Evolutionary conservation across 352 stramenopile species (phyloP).

Genomic region (Pythium scleroteichum): DNA sequence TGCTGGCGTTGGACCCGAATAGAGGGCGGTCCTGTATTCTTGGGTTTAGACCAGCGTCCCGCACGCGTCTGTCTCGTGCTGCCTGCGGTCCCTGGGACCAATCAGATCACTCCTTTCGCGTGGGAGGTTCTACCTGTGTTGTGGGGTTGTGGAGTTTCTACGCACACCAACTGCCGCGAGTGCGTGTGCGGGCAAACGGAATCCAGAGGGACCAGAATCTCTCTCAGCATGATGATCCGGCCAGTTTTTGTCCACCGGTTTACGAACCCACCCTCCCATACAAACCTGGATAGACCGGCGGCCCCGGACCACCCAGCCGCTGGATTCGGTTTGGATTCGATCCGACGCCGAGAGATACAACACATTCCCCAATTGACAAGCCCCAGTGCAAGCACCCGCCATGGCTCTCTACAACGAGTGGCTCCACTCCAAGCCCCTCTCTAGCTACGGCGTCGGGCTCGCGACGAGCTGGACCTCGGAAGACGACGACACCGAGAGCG

Average conservation of each 20-base stretch:
- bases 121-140: conserved; percentile 22
- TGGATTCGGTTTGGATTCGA: conserved; percentile 13
- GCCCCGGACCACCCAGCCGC: conserved; percentile 7
- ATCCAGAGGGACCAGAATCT: conserved; percentile 17
- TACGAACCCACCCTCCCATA: conserved; percentile 11
- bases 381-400: conserved; percentile 6
- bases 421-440: conserved; percentile 3
- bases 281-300: conserved; percentile 11
- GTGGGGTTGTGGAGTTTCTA: conserved; percentile 12
- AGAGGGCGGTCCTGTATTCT: not conserved
- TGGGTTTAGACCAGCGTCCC: not conserved
- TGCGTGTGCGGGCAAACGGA: conserved; percentile 15
- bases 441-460: conserved; percentile 20
- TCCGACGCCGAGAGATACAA: conserved; percentile 11
- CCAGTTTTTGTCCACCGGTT: conserved; percentile 27
- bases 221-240: conserved; percentile 15
- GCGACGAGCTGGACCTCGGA: conserved; percentile 42
- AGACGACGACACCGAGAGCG: conserved; percentile 68
- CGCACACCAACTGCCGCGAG: conserved; percentile 20
- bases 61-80: conserved; percentile 23
- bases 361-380: conserved; percentile 35
- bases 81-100: conserved; percentile 15
- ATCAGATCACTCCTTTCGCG: conserved; percentile 11
- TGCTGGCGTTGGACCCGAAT: not conserved
- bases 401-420: conserved; percentile 27